Conservation (phyloP, 2,329 filamentous ascomycete genomes). For the Penicillium polonicum region DNA sequence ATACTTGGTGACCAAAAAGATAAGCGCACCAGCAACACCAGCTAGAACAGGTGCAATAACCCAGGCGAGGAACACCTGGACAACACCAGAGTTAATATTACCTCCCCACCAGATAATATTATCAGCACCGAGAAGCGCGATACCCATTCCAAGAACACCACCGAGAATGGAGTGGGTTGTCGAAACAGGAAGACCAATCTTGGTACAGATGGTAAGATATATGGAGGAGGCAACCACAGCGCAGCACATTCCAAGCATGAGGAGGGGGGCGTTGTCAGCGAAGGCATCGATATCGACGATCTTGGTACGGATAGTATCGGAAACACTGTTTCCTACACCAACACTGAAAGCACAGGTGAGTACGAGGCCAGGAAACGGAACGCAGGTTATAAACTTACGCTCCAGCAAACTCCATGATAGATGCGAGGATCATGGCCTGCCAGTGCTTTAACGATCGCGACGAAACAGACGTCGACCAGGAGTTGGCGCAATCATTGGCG, state of each 20-base stretch:
- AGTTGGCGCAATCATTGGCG: slow-evolving; percentile 1
- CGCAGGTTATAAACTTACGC: background rate
- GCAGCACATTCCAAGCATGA: slow-evolving; percentile 1
- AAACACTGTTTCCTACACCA: slow-evolving; percentile 1
- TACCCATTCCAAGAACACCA: background rate
- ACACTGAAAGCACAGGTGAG: background rate
- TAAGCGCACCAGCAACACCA: background rate
- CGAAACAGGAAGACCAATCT: background rate
- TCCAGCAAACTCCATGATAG: slow-evolving; percentile 1
- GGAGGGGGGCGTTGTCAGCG: background rate
- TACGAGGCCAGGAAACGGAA: background rate
- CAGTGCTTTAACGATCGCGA: background rate
- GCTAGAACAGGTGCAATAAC: background rate
- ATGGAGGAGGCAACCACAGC: background rate
- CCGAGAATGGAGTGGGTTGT: background rate
- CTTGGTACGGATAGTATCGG: background rate
- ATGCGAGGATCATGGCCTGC: background rate
- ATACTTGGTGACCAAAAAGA: background rate
- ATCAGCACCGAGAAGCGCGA: background rate
- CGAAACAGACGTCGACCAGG: background rate
- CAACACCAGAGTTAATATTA: background rate
- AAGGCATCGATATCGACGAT: background rate
- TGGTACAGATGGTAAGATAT: background rate
- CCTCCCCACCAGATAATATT: slow-evolving; percentile 1
- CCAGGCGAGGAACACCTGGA: background rate